phyloP scores from a whole-genome alignment of 2,329 filamentous ascomycete genomes.

The Arachnopeziza araneosa region DNA sequence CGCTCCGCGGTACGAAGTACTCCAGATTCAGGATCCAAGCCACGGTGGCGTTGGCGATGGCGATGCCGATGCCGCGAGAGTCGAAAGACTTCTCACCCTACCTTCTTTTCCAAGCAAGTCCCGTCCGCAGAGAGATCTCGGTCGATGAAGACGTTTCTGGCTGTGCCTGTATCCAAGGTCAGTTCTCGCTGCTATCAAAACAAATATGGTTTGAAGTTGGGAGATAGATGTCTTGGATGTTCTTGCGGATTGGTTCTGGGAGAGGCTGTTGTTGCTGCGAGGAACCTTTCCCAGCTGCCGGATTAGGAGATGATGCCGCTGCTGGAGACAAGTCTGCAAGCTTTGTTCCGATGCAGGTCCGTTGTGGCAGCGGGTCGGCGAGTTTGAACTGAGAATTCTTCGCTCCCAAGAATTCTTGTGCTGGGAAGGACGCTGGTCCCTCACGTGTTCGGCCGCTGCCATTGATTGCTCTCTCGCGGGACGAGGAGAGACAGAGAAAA shows the following conservation, averaged over 20 bases:
- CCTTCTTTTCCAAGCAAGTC: background rate
- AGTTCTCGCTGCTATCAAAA: background rate
- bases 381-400: background rate
- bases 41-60: background rate
- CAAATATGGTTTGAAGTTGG: background rate
- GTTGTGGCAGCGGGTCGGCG: background rate
- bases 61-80: background rate
- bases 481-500: too few species aligned
- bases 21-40: background rate
- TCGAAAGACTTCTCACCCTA: background rate
- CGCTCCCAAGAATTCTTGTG: too few species aligned
- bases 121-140: background rate
- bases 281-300: background rate
- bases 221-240: background rate
- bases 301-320: background rate
- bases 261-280: background rate
- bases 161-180: too few species aligned
- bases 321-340: background rate
- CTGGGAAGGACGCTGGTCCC: too few species aligned
- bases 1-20: background rate
- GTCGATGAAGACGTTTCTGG: background rate
- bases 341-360: background rate
- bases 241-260: background rate
- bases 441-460: too few species aligned
- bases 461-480: too few species aligned